Evolutionary conservation across 2,329 filamentous ascomycete genomes (phyloP).

Genomic region (Colletotrichum sp.): DNA sequence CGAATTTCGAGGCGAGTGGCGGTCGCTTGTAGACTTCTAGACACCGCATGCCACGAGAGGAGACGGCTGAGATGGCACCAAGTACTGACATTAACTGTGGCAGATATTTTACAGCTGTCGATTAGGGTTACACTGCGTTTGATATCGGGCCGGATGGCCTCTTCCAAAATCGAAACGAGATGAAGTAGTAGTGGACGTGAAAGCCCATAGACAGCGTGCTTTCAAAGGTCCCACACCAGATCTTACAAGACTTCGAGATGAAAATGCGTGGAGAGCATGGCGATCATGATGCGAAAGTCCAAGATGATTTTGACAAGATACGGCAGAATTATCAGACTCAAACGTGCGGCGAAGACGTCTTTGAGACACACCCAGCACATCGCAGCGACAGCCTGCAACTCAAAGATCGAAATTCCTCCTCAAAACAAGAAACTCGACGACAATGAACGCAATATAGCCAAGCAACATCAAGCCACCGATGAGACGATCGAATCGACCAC

Average conservation of each 20-base stretch:
- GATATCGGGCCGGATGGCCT: fast-evolving
- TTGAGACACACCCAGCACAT: background rate
- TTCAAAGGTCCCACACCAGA: background rate
- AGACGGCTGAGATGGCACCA: fast-evolving
- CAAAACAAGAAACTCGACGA: conserved; percentile 22
- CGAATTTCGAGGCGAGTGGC: background rate
- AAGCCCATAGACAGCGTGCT: fast-evolving
- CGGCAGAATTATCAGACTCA: background rate
- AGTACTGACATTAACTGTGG: background rate
- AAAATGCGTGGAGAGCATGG: background rate
- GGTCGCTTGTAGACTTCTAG: background rate
- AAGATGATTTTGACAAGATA: background rate
- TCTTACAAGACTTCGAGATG: background rate
- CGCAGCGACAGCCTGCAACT: background rate
- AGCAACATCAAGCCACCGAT: conserved; percentile 20
- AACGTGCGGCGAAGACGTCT: background rate
- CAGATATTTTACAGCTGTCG: fast-evolving
- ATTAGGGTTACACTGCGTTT: background rate
- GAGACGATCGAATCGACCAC: conserved; percentile 3
- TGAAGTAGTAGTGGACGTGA: background rate
- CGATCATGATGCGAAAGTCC: background rate
- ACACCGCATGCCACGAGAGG: background rate
- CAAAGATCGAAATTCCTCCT: background rate
- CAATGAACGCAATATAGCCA: conserved; percentile 22
- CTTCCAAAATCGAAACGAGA: background rate